Evolutionary conservation across 306 rosid genomes (phyloP).

Genomic region (Bauhinia variegata): DNA sequence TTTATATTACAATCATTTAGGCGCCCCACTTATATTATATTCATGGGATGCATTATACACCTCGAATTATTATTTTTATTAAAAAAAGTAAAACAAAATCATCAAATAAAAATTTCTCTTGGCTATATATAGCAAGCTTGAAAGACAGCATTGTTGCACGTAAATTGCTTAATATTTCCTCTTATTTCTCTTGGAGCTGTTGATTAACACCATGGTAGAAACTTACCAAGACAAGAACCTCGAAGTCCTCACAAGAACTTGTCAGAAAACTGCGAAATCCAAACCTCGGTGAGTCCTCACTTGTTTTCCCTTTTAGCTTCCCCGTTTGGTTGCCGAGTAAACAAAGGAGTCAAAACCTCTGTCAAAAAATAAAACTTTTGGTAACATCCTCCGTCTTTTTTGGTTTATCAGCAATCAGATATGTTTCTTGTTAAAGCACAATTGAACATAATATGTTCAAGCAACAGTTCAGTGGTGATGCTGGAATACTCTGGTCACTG

Average conservation of each 20-base stretch:
- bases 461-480: neutral
- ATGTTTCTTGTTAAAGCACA: neutral
- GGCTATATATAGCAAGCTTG: too few relatives aligned
- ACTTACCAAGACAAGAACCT: slow-evolving; percentile 52
- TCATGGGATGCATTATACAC: too few relatives aligned
- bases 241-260: slow-evolving; percentile 73
- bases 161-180: too few relatives aligned
- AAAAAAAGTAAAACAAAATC: too few relatives aligned
- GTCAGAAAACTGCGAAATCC: slow-evolving; percentile 68
- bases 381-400: too few relatives aligned
- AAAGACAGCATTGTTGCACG: too few relatives aligned
- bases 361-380: too few relatives aligned
- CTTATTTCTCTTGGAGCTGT: neutral
- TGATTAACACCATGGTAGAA: slow-evolving; percentile 40
- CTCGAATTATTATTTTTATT: too few relatives aligned
- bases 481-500: neutral
- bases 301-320: neutral
- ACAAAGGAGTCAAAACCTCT: neutral
- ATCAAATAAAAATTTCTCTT: too few relatives aligned
- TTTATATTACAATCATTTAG: too few relatives aligned
- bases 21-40: too few relatives aligned
- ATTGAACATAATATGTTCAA: too few relatives aligned
- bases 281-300: slow-evolving; percentile 61
- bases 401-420: neutral
- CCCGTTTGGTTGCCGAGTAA: slow-evolving; percentile 14